A percentile compares a stretch with the other conserved stretches of the same genome.
These are phyloP conservation scores for Leccinum subtestaceum DNA, from an alignment of 768 basidiomycete species.

Conservation along the genomic window DNA sequence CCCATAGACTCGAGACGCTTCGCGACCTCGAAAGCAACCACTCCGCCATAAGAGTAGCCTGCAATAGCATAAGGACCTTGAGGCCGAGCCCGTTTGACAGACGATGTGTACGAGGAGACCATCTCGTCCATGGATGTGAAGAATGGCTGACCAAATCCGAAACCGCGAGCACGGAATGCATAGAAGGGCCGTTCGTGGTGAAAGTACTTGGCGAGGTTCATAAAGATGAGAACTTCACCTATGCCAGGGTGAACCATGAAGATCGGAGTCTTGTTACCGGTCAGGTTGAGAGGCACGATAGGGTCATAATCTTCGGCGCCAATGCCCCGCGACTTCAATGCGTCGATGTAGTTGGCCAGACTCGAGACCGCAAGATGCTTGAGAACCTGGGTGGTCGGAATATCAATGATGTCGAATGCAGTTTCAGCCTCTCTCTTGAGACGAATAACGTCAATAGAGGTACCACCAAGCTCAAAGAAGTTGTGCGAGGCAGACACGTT, in stretches of 20 bases:
- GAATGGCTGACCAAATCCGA: background rate
- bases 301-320: conserved; percentile 1
- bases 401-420: background rate
- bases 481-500: background rate
- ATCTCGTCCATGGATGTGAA: background rate
- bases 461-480: background rate
- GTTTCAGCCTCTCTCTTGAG: background rate
- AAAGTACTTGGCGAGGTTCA: background rate
- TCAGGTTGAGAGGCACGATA: conserved; percentile 1
- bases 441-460: background rate
- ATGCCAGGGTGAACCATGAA: background rate
- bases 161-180: background rate
- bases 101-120: background rate
- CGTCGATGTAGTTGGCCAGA: background rate
- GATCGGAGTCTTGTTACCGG: background rate
- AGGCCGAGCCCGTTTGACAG: background rate
- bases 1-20: background rate
- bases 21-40: background rate
- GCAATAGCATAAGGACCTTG: background rate
- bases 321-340: background rate
- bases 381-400: background rate
- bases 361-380: background rate
- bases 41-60: background rate
- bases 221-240: background rate
- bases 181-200: background rate